These are phyloP conservation scores for Graphilbum sp. DNA, from an alignment of 2,329 filamentous ascomycete genomes.

Conservation along the genomic window DNA sequence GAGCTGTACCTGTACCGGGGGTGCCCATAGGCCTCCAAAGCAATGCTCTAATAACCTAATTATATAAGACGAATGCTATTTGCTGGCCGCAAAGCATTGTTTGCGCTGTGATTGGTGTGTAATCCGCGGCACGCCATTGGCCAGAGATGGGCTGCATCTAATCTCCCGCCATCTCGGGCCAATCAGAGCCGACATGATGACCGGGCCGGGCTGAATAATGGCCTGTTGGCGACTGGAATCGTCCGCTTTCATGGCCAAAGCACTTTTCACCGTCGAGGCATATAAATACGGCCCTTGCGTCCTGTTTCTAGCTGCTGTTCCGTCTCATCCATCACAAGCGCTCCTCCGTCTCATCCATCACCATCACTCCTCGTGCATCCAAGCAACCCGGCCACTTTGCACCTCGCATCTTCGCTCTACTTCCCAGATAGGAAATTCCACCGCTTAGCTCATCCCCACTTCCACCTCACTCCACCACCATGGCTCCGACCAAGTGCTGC, in stretches of 20 bases:
- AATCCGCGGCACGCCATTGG: slow-evolving; percentile 1
- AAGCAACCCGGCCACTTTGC: too few relatives aligned
- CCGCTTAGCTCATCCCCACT: not conserved
- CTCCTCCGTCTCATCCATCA: too few relatives aligned
- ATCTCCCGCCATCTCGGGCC: slow-evolving; percentile 6
- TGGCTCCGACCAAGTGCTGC: slow-evolving; percentile 34
- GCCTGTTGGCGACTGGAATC: slow-evolving; percentile 4
- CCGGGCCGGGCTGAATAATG: slow-evolving; percentile 1
- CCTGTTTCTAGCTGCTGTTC: too few relatives aligned
- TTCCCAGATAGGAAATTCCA: not conserved
- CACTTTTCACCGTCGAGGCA: too few relatives aligned
- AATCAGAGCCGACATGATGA: slow-evolving; percentile 4
- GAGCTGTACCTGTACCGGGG: slow-evolving; percentile 36
- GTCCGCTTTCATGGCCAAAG: too few relatives aligned
- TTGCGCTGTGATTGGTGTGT: not conserved
- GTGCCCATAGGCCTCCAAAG: not conserved
- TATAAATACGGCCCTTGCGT: slow-evolving; percentile 1
- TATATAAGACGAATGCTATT: too few relatives aligned
- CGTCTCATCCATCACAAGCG: too few relatives aligned
- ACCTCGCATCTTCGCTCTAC: not conserved
- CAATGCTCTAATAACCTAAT: too few relatives aligned
- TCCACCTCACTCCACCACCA: slow-evolving; percentile 1
- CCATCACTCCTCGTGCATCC: too few relatives aligned
- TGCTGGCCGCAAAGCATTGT: too few relatives aligned
- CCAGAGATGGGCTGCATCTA: not conserved